Conservation (phyloP, 2,329 filamentous ascomycete genomes). For the Aureobasidium namibiae region DNA sequence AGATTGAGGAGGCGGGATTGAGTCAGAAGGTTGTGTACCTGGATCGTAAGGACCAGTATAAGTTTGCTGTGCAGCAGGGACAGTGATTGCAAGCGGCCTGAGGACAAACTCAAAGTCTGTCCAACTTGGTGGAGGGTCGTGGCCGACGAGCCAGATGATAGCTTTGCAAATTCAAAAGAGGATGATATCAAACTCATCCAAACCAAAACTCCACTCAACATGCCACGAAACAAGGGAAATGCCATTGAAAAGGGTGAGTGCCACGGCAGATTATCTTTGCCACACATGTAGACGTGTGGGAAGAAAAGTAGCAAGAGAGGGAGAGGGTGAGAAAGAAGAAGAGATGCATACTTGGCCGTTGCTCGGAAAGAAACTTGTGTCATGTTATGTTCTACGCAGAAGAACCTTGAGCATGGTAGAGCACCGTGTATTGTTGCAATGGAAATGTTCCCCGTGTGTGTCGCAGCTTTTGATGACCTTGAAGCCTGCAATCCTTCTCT, state of each 20-base stretch:
- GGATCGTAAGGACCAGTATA: constrained; percentile 50
- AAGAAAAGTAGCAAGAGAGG: neutral
- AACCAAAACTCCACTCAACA: too few species aligned
- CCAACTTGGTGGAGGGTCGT: neutral
- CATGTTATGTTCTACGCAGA: too few species aligned
- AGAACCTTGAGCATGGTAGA: too few species aligned
- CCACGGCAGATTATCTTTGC: too few species aligned
- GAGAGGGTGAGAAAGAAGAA: neutral
- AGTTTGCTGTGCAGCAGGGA: constrained; percentile 38
- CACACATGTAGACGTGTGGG: too few species aligned
- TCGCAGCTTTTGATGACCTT: neutral
- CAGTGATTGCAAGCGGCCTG: neutral
- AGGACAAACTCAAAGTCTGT: neutral
- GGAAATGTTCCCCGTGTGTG: neutral
- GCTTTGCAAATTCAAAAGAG: neutral
- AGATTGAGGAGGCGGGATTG: constrained; percentile 45
- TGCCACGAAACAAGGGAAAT: neutral
- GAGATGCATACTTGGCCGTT: neutral
- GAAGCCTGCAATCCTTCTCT: neutral
- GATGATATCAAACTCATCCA: too few species aligned
- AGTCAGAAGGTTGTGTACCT: constrained; percentile 51
- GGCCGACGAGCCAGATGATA: neutral
- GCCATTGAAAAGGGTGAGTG: neutral
- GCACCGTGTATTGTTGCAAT: neutral
- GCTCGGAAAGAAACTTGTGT: too few species aligned